Conservation (phyloP, 2,329 filamentous ascomycete species). For the Venturia carpophila region DNA sequence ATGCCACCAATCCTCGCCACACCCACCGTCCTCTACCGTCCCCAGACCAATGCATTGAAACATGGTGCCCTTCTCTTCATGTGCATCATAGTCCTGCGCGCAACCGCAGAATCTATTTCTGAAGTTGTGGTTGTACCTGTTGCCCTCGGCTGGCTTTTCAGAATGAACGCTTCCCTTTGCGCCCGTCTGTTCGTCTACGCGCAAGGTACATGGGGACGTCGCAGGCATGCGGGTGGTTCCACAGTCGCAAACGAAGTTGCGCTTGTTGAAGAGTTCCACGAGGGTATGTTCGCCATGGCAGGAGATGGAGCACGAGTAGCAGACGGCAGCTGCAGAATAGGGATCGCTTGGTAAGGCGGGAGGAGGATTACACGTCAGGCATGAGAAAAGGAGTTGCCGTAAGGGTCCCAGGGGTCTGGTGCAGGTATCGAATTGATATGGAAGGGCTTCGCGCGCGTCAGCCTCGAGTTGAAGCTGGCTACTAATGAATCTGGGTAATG, state of each 20-base stretch:
- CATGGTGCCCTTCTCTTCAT: constrained; percentile 92
- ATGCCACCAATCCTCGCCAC: constrained; percentile 97
- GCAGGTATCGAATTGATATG: constrained; percentile 83
- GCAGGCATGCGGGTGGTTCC: constrained; percentile 72
- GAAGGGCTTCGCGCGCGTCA: constrained; percentile 83
- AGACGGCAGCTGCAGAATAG: constrained; percentile 72
- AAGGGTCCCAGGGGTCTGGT: constrained; percentile 83
- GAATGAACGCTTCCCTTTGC: constrained; percentile 69
- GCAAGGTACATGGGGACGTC: constrained; percentile 66
- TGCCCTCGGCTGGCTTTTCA: constrained; percentile 62
- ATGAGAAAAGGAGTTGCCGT: constrained; percentile 84
- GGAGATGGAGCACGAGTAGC: constrained; percentile 93
- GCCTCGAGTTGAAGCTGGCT: constrained; percentile 85
- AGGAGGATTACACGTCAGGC: constrained; percentile 84
- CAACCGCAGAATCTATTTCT: constrained; percentile 88
- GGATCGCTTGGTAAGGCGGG: constrained; percentile 54
- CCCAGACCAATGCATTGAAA: constrained; percentile 90
- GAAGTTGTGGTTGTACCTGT: constrained; percentile 96
- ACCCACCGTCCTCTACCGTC: constrained; percentile 71
- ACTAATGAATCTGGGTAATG: constrained; percentile 59
- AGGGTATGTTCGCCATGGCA: constrained; percentile 93
- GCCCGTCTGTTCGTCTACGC: constrained; percentile 64
- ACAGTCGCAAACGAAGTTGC: constrained; percentile 94
- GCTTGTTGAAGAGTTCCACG: constrained; percentile 92
- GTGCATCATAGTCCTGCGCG: constrained; percentile 75